These are phyloP conservation scores for Rhodotorula babjevae DNA, from an alignment of 768 basidiomycete genomes.

Conservation along the genomic window DNA sequence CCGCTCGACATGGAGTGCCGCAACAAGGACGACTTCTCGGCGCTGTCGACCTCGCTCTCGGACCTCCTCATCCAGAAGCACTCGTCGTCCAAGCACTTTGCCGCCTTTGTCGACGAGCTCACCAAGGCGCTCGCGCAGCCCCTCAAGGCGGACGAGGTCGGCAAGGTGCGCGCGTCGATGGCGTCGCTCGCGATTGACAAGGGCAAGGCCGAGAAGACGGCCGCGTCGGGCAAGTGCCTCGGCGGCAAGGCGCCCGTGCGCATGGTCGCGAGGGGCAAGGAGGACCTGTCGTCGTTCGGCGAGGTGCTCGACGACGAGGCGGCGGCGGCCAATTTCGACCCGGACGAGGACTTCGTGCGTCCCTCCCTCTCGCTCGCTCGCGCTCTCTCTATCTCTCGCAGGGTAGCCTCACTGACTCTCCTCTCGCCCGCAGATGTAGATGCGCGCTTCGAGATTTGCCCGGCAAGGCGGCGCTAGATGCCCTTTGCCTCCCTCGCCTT, in stretches of 20 bases:
- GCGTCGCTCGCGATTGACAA: conserved; percentile 91
- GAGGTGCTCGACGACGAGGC: conserved; percentile 74
- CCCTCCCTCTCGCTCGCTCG: too few species aligned
- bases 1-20: conserved; percentile 74
- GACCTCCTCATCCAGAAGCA: conserved; percentile 72
- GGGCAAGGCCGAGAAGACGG: conserved; percentile 81
- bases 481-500: too few species aligned
- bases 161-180: conserved; percentile 77
- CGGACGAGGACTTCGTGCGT: conserved; percentile 37
- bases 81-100: conserved; percentile 73
- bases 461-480: too few species aligned
- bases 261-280: conserved; percentile 56
- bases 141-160: conserved; percentile 82
- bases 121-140: conserved; percentile 68
- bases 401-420: too few species aligned
- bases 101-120: conserved; percentile 77
- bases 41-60: conserved; percentile 68
- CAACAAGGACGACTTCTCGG: conserved; percentile 80
- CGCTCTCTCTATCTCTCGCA: too few species aligned
- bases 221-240: conserved; percentile 65
- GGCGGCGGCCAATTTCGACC: conserved; percentile 17
- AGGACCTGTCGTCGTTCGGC: conserved; percentile 58
- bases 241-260: conserved; percentile 68
- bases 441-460: too few species aligned
- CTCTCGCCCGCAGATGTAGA: too few species aligned